Percentiles rank a stretch among this genome's conserved stretches.
These are phyloP conservation scores for Vishniacozyma victoriae DNA, from an alignment of 768 basidiomycete genomes.

Conservation along the genomic window DNA sequence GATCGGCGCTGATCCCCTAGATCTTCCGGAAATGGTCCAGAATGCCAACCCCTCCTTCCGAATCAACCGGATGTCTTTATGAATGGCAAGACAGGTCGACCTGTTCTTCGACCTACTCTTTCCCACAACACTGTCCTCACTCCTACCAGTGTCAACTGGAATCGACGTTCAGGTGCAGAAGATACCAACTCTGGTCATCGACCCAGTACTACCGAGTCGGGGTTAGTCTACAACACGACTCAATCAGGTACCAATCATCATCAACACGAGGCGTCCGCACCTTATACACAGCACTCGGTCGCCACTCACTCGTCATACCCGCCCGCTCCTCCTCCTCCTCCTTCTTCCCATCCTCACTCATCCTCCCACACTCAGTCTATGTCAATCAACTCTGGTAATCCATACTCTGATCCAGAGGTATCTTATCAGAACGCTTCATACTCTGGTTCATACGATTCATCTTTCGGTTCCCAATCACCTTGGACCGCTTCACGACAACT, in stretches of 20 bases:
- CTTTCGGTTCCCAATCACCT: neutral
- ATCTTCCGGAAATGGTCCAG: no score
- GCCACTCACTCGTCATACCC: constrained; percentile 1
- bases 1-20: no score
- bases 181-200: no score
- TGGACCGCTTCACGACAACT: no score
- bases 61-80: constrained; percentile 23
- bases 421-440: neutral
- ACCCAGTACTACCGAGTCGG: no score
- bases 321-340: neutral
- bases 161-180: constrained; percentile 1
- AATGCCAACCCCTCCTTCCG: constrained; percentile 1
- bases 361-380: no score
- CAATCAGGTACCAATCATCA: no score
- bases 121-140: constrained; percentile 13
- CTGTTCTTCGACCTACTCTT: constrained; percentile 16
- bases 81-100: constrained; percentile 9
- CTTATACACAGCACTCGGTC: constrained; percentile 4
- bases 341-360: constrained; percentile 10
- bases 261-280: constrained; percentile 14
- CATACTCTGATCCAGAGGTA: no score
- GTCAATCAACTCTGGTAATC: no score
- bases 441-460: neutral
- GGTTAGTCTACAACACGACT: constrained; percentile 2
- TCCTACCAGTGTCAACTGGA: no score